A percentile compares a stretch with the other conserved stretches of the same genome.
phyloP scores from a whole-genome alignment of 2,329 filamentous ascomycete species.

The Nigrospora sphaerica region DNA sequence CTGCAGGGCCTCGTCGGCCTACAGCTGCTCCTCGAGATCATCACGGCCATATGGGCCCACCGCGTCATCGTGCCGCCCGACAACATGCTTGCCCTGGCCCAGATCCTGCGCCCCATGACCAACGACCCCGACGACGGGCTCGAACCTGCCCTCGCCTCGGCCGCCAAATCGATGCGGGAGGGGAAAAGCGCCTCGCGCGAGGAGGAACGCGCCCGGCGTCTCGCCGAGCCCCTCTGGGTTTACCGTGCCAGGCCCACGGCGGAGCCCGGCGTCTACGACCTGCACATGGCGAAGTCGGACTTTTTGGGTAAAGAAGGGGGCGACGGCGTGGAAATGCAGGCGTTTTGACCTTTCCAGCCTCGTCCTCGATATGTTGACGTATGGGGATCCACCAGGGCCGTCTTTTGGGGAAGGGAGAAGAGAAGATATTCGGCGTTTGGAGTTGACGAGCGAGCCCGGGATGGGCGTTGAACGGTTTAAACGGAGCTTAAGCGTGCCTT shows the following conservation, averaged over 20 bases:
- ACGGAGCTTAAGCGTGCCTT: too few relatives aligned
- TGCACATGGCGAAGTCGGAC: slow-evolving; percentile 1
- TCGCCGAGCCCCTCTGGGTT: neutral
- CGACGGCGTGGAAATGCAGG: slow-evolving; percentile 6
- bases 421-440: too few relatives aligned
- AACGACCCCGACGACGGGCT: neutral
- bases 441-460: too few relatives aligned
- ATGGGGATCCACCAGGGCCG: too few relatives aligned
- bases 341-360: too few relatives aligned
- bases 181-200: neutral
- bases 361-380: too few relatives aligned
- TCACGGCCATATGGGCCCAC: slow-evolving; percentile 2
- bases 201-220: too few relatives aligned
- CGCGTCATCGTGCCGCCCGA: slow-evolving; percentile 1
- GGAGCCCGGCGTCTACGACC: neutral
- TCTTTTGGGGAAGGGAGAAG: too few relatives aligned
- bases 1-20: neutral
- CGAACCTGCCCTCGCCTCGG: neutral
- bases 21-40: slow-evolving; percentile 1
- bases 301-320: neutral
- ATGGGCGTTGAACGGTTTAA: too few relatives aligned
- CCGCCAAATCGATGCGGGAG: neutral
- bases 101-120: slow-evolving; percentile 1
- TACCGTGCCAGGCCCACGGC: neutral
- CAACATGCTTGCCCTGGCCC: neutral